Base-by-base conservation (phyloP, 768 basidiomycete genomes). In the Exidia glandulosa region DNA sequence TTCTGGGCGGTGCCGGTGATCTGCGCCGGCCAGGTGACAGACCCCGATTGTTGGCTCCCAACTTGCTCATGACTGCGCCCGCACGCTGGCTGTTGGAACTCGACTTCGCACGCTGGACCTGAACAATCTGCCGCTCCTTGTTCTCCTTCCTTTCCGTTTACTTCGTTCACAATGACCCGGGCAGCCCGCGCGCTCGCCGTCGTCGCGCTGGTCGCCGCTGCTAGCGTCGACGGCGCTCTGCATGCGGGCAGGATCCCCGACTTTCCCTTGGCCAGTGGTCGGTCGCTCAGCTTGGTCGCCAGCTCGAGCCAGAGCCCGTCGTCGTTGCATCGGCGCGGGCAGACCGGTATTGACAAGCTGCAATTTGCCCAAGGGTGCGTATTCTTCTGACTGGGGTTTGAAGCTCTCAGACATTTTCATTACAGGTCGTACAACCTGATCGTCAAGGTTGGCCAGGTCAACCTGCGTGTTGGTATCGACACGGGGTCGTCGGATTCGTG, bases 401-500 rank as follows among this genome's bases (percentile, higher is more conserved):
- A 33, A 19, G 13, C 32, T 25, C 16, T 48, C 34, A 14, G 13
- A 19, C 14, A 32, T 12, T 56, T 41, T 32, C 30, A 25, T 48
- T 62, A 16, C 64, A 90, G 88, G 66, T 83, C 88, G 2, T 90
- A 88, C 66, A 89, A 79, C 64, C 72, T 79, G 23, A 70, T 86
- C 41, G 76, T 90, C 60, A 70, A 79, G 63, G 73, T 78, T 30
- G 89, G 88, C 32, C 73, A 75, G 59, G 80, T 88, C 59, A 80
- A 72, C 65, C 85, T 89, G 64, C 83, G 87, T 16, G 81, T 84
- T 23, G 82, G 81, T 0, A 72, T 90, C 48, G 89, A 91, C 68
- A 90, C 88, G 1, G 89, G 77, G 19, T 90, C 88, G 7, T 75
- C 85, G 16, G 84, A 85, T 72, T 71, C 87, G 13, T 91, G 88